These are phyloP conservation scores for Aureobasidium zeae DNA, from an alignment of 2,329 filamentous ascomycete species.

Conservation along the genomic window DNA sequence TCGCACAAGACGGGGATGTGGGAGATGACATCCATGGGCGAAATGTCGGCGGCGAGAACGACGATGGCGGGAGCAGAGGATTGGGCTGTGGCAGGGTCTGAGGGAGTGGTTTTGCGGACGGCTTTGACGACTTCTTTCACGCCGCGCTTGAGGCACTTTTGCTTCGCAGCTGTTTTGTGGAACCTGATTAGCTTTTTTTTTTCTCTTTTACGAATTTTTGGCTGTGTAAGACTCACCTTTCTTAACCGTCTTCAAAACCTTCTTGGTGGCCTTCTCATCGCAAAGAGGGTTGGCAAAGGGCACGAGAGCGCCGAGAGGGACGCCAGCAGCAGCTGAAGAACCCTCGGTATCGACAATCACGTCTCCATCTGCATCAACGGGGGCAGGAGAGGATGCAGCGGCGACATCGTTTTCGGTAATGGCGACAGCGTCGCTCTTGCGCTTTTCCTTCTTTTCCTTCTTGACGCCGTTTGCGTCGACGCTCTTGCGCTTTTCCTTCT, in stretches of 20 bases:
- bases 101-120: constrained; percentile 77
- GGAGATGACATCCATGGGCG: constrained; percentile 95
- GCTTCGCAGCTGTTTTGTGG: constrained; percentile 66
- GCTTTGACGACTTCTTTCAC: constrained; percentile 99
- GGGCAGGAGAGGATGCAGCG: constrained; percentile 39
- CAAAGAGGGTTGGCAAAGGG: constrained; percentile 76
- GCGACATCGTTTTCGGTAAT: constrained; percentile 58
- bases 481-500: constrained; percentile 30
- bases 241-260: constrained; percentile 56
- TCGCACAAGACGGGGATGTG: constrained; percentile 97
- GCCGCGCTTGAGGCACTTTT: constrained; percentile 91
- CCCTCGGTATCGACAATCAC: constrained; percentile 28
- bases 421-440: constrained; percentile 53
- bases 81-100: constrained; percentile 48
- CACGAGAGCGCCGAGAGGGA: constrained; percentile 51
- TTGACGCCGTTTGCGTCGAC: constrained; percentile 25
- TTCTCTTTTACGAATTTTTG: too few species aligned
- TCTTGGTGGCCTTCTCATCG: constrained; percentile 64
- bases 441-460: constrained; percentile 49
- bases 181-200: background rate
- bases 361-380: constrained; percentile 31
- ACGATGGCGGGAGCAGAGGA: constrained; percentile 55
- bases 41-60: constrained; percentile 93
- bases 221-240: constrained; percentile 43
- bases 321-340: constrained; percentile 30